Evolutionary conservation across 192 early-diverging fungal genomes (phyloP), one percentile per base, ranked within the genome.

Genomic region (Coemansia sp.): DNA sequence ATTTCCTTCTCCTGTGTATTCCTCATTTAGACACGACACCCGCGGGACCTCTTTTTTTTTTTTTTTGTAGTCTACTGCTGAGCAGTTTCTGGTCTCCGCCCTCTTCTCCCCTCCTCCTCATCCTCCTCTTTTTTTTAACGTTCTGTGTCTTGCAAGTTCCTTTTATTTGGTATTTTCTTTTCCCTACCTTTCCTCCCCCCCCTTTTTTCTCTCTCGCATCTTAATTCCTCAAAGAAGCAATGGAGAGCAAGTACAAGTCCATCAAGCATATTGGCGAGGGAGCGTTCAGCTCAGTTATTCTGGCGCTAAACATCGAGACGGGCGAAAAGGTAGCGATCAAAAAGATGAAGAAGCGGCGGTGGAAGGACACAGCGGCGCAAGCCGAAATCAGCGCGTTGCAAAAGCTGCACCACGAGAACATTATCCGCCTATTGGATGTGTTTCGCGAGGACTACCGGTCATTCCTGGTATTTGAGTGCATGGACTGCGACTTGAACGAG

Each of bases 401-500:
- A 19, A 77, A 82, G 36, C 75, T 85, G 25, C 59, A 73, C 36
- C 94, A 98, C 70, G 87, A 89, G 1, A 93, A 97, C 76, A 91
- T 99, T 49, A 88, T 99, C 41, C 85, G 77, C 15, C 83, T 99
- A 19, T 85, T 89, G 36, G 95, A 97, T 38, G 92, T 93, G 36
- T 90, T 97, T 68, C 86, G 94, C 38, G 85, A 89, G 31, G 90
- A 90, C 71, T 93, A 94, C 70, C 92, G 94, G 66, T 88, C 96
- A 8, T 89, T 89, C 66, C 94, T 98, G 72, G 94, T 99, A 0
- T 96, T 99, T 77, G 97, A 99, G 77, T 93, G 89, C 59, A 93
- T 96, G 89, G 93, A 99, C 58, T 94, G 92, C 25, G 97, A 98
- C 74, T 77, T 99, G 41, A 96, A 97, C 73, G 94, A 99, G 75